These are phyloP conservation scores for Teunomyces tritomae DNA, from an alignment of 805 yeast species.

Conservation along the genomic window DNA sequence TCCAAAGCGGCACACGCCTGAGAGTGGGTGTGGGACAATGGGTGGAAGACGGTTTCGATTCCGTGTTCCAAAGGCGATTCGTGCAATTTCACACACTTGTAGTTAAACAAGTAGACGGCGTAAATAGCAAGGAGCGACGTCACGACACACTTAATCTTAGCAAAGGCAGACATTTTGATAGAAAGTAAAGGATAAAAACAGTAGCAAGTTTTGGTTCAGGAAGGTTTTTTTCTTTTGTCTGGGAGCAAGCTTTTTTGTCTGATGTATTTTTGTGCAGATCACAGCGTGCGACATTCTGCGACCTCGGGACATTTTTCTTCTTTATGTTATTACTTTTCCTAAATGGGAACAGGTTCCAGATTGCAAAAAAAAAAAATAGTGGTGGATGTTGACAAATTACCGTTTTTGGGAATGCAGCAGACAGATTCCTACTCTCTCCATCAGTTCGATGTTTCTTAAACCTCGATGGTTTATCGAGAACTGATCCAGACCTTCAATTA, in stretches of 20 bases:
- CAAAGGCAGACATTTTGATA: slow-evolving; percentile 12
- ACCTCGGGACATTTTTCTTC: not conserved
- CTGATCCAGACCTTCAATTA: not conserved
- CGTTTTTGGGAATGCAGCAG: not conserved
- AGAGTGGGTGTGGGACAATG: slow-evolving; percentile 36
- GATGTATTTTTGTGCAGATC: not conserved
- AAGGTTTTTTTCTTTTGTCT: too few species aligned
- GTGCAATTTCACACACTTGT: slow-evolving; percentile 36
- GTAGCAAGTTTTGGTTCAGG: too few species aligned
- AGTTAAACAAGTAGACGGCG: slow-evolving; percentile 35
- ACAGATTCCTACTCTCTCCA: too few species aligned
- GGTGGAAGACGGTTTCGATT: slow-evolving; percentile 33
- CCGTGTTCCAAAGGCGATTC: slow-evolving; percentile 29
- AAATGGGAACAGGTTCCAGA: not conserved
- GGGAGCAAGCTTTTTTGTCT: not conserved
- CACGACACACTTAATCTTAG: slow-evolving; percentile 19
- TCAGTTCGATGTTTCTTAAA: too few species aligned
- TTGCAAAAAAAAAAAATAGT: not conserved
- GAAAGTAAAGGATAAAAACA: not conserved
- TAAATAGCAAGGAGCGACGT: slow-evolving; percentile 29
- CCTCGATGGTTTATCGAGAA: too few species aligned
- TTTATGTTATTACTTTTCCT: slow-evolving; percentile 1
- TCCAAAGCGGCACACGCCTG: slow-evolving; percentile 32
- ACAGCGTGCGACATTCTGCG: not conserved
- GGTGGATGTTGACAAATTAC: slow-evolving; percentile 1